Percentiles rank a stretch among this genome's conserved stretches.
phyloP scores from a whole-genome alignment of 2,329 filamentous ascomycete species.

The Fusarium sp. region DNA sequence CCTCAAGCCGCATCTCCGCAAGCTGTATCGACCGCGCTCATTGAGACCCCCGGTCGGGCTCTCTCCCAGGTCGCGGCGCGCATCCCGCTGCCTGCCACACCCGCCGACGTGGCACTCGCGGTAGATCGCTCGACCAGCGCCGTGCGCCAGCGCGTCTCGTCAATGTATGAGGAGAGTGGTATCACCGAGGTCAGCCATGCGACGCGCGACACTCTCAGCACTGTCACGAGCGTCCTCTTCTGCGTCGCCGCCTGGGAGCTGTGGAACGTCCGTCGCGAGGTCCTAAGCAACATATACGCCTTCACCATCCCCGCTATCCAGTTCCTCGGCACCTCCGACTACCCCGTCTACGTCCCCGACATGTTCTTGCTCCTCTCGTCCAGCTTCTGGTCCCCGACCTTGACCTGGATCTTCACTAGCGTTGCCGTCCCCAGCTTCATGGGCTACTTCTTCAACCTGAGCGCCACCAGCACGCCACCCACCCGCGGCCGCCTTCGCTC shows the following conservation, averaged over 20 bases:
- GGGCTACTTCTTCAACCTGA: constrained; percentile 93
- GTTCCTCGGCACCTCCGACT: constrained; percentile 62
- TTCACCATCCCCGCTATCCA: constrained; percentile 73
- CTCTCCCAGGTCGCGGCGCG: constrained; percentile 63
- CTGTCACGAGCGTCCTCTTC: constrained; percentile 74
- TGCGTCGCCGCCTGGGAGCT: constrained; percentile 74
- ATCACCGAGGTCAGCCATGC: constrained; percentile 70
- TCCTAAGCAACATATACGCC: constrained; percentile 75
- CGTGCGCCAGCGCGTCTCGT: constrained; percentile 70
- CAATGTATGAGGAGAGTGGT: constrained; percentile 70
- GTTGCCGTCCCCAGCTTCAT: constrained; percentile 72
- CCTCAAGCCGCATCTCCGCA: constrained; percentile 24
- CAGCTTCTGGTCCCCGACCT: constrained; percentile 83
- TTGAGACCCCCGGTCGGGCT: constrained; percentile 60
- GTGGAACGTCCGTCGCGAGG: constrained; percentile 70
- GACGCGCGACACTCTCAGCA: constrained; percentile 74
- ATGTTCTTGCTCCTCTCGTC: constrained; percentile 77
- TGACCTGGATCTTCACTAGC: constrained; percentile 78
- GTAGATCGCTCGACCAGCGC: constrained; percentile 75
- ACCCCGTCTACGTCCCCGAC: constrained; percentile 76
- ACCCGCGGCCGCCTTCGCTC: constrained; percentile 54
- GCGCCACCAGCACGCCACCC: constrained; percentile 56
- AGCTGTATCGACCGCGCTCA: constrained; percentile 55
- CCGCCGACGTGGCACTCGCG: constrained; percentile 76
- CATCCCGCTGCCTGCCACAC: constrained; percentile 80